Conservation (phyloP, 805 yeast genomes). For the Wickerhamomyces ciferrii region DNA sequence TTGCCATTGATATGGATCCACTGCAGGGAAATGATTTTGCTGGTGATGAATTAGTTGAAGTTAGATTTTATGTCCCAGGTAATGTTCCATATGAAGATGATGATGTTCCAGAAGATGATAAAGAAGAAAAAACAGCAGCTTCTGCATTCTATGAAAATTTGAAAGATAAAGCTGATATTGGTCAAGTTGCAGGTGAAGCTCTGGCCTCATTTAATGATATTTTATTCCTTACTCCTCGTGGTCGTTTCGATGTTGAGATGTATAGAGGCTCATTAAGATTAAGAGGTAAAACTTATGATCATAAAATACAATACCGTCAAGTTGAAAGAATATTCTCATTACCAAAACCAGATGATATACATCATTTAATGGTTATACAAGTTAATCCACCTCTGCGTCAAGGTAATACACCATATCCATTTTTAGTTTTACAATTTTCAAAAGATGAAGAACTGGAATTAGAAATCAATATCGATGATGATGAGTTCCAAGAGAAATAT, state of each 20-base stretch:
- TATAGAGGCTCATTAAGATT: conserved; percentile 81
- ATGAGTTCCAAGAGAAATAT: conserved; percentile 71
- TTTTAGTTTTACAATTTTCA: conserved; percentile 82
- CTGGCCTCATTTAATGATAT: conserved; percentile 90
- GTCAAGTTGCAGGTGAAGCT: conserved; percentile 91
- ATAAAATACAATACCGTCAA: conserved; percentile 86
- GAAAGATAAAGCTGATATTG: conserved; percentile 90
- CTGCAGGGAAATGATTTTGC: conserved; percentile 55
- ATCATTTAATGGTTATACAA: conserved; percentile 82
- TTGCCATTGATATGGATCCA: conserved; percentile 78
- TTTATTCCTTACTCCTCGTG: conserved; percentile 93
- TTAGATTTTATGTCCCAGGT: conserved; percentile 94
- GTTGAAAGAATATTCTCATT: conserved; percentile 86
- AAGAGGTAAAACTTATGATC: conserved; percentile 97
- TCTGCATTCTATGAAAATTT: conserved; percentile 83
- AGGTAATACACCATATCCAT: conserved; percentile 96
- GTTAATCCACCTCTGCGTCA: conserved; percentile 97
- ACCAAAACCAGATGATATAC: conserved; percentile 92
- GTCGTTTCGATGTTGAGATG: conserved; percentile 96
- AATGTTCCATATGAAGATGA: conserved; percentile 44
- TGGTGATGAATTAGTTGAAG: conserved; percentile 94
- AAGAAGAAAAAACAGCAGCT: conserved; percentile 63
- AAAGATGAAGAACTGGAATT: conserved; percentile 89
- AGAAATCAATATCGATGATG: conserved; percentile 80
- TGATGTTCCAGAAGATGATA: conserved; percentile 26